Evolutionary conservation across 371 early-diverging fungal species (phyloP), one percentile per base, ranked within the genome.

Genomic region (Smittium culicis): DNA sequence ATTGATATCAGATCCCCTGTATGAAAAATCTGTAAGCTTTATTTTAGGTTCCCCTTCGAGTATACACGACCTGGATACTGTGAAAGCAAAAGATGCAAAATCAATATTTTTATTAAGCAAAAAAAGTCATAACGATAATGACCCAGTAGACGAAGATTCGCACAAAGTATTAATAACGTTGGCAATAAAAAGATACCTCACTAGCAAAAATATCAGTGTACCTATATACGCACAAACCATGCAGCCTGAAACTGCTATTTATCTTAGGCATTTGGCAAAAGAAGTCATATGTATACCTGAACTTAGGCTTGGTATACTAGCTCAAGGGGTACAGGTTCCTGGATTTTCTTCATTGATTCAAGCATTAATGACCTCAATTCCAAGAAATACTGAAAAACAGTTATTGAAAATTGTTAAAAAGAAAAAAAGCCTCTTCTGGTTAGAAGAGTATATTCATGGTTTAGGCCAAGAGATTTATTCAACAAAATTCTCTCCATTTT

Each of bases 281-380:
- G 78, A 80, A 54, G 77, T 86, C 0, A 74, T 88, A 29, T 88
- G 88, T 71, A 73, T 85, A 27, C 86, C 87, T 65, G 88, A 87
- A 70, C 75, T 87, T 65, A 82, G 83, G 29, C 72, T 87, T 55
- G 88, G 85, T 1, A 74, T 88, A 61, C 73, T 86, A 55, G 85
- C 86, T 24, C 85, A 86, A 72, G 82, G 80, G 67, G 73, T 77
- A 11, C 70, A 82, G 57, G 79, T 83, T n/a, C 88, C 88, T 0
- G 88, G 88, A 16, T 82, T 84, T 65, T 74, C 83, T 3, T 75
- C 83, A 8, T 69, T 87, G 35, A 54, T 87, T 34, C 79, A 83
- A 66, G 69, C 84, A 27, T 71, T 87, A 54, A 83, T 83, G 5
- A 82, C 86, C 28, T 79, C 80, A 33, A 79, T 87, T 35, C 81